Base-by-base conservation (phyloP, 257 asterid genomes). In the Henckelia pumila region DNA sequence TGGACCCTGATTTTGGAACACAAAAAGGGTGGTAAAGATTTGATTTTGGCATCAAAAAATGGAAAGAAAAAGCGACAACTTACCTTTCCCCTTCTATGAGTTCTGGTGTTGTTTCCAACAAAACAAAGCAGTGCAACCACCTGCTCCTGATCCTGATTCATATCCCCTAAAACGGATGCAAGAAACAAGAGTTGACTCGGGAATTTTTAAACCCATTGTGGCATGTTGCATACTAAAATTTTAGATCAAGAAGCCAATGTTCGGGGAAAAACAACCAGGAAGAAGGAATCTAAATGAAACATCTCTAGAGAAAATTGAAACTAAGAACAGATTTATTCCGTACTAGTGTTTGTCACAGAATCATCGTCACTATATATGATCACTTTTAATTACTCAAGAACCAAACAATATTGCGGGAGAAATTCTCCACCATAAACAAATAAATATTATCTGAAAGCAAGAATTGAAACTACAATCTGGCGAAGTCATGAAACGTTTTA, bases 91-190 rank as follows among this genome's bases (percentile, higher is more conserved):
- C 89, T 79, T 64, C 76, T 74, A 4, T 49, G 86, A 62, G 83
- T 78, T 78, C 72, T 84, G 63, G 67, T 65, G 77, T 74, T 80
- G 61, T 78, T 94, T n/a, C 99, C 99, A 94, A 76, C 99, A 94
- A 77, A 94, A 83, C 72, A 92, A 62, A 20, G 81, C 85, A 50
- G 91, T 78, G 85, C 99, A 94, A 71, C 97, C 95, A 6, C 85
- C 72, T 32, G 86, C 86, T 30, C 84, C 96, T 0, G 93, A 32
- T 35, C 96, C 91, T 14, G 98, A 94, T 78, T 94, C 99, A 68
- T 94, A 91, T 75, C 90, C 98, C 84, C 99, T 91, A 83, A 37
- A 71, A 21, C 30, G 9, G 57, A 76, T 61, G 52, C 50, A 53
- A 69, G 67, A 35, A 49, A 47, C 23, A 11, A 24, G n/a, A 21